Base-by-base conservation (phyloP, 148 eudicot genomes). In the Cornus florida region DNA sequence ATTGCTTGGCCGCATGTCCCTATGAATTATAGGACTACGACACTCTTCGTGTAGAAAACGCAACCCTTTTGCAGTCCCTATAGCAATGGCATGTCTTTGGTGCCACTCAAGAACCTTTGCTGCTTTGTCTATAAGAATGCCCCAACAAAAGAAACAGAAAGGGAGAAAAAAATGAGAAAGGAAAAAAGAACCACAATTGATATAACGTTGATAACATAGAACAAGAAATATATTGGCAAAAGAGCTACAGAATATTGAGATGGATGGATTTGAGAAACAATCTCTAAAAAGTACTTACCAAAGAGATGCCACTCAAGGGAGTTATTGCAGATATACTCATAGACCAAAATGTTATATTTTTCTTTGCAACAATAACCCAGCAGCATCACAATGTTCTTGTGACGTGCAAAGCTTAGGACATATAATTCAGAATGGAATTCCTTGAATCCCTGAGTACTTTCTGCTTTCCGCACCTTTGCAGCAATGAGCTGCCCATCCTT, bases 291-390 rank as follows among this genome's bases (percentile, higher is more conserved):
- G 62, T 28, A 62, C 84, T 79, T 73, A 84, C 87, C 85, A 69
- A 82, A 77, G 41, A 87, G 78, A 78, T 87, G 90, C 87, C 87
- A 84, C 39, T 87, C 84, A n/a, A 87, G 90, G 12, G 90, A 87
- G 12, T 83, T 80, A 43, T 87, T 84, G 82, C 90, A 87, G 65
- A 87, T 80, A 60, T 80, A 87, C 74, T 87, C 90, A n/a, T 87
- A 87, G 5, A 87, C 90, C 82, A 87, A 75, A 56, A 87, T 82
- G 68, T 84, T 84, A 10, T 77, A 56, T 38, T 84, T 84, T 75
- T 82, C 90, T 85, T 84, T 84, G 86, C 86, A 87, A 79, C 90
- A 87, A 80, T 80, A 87, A 67, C 87, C 87, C n/a, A 87, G 82
- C 10, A 87, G 84, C 87, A 84, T 87, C 28, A 87, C 87, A 10